These are phyloP conservation scores for Monilinia fructicola DNA, from an alignment of 2,329 filamentous ascomycete species.

Conservation along the genomic window DNA sequence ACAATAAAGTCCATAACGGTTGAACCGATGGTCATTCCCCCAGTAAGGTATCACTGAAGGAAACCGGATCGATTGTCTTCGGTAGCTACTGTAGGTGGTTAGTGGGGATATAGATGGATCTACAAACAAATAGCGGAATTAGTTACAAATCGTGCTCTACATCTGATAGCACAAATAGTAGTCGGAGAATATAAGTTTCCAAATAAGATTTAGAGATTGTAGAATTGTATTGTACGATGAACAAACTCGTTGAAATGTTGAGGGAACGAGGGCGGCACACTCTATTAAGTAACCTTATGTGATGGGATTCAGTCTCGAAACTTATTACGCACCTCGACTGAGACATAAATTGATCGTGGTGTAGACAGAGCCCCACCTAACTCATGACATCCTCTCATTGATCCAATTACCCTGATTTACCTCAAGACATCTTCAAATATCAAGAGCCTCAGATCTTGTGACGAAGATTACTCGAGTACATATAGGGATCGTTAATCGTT, in stretches of 20 bases:
- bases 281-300: neutral
- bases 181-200: neutral
- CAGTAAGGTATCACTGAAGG: neutral
- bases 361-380: neutral
- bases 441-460: neutral
- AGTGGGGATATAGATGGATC: neutral
- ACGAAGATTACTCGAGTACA: neutral
- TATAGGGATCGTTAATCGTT: neutral
- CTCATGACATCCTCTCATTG: neutral
- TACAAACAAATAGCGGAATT: neutral
- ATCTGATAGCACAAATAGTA: neutral
- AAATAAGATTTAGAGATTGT: neutral
- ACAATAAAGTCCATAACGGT: neutral
- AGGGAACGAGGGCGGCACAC: neutral
- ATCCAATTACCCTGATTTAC: neutral
- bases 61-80: neutral
- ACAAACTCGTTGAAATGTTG: neutral
- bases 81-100: neutral
- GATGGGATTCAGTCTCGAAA: neutral
- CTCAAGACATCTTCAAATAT: neutral
- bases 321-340: neutral
- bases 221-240: neutral
- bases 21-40: neutral
- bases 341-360: neutral
- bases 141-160: neutral